A percentile compares a stretch with the other conserved stretches of the same genome.
Conservation (phyloP, 176 grass and related monocot species). For the Juncus effusus region DNA sequence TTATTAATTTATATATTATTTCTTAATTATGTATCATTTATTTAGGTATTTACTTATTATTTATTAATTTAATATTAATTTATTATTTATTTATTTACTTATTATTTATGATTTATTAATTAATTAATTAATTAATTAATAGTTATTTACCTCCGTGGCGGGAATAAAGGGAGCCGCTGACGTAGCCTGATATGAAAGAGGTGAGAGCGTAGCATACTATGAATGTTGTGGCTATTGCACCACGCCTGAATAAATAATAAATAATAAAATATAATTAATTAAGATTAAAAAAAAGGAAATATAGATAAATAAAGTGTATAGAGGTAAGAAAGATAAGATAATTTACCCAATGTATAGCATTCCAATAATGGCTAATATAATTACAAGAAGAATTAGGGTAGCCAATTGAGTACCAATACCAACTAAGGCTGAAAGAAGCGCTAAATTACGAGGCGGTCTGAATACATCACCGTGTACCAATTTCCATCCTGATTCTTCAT, state of each 20-base stretch:
- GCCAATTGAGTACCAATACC: conserved; percentile 78
- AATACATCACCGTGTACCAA: conserved; percentile 98
- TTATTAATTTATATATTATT: too few species aligned
- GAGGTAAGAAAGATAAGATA: conserved; percentile 4
- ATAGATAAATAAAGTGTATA: conserved; percentile 16
- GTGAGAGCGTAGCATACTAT: conserved; percentile 96
- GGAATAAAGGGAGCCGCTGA: conserved; percentile 70
- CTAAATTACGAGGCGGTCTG: conserved; percentile 63
- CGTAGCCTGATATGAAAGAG: conserved; percentile 91
- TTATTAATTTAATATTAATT: too few species aligned
- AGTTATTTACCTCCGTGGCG: conserved; percentile 56
- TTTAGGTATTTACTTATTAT: not conserved
- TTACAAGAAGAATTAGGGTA: conserved; percentile 74
- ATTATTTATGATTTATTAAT: too few species aligned
- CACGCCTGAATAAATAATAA: conserved; percentile 48
- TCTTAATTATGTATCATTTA: too few species aligned
- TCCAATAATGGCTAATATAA: conserved; percentile 83
- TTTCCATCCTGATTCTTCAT: conserved; percentile 98
- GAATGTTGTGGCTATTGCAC: conserved; percentile 82
- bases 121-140: too few species aligned
- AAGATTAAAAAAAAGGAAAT: conserved; percentile 24
- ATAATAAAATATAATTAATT: not conserved
- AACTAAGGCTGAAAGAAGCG: conserved; percentile 84
- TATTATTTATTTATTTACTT: not conserved
- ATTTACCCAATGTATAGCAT: conserved; percentile 89